Base-by-base conservation (phyloP, 23 red algal species). In the Pyropia haitanensis region DNA sequence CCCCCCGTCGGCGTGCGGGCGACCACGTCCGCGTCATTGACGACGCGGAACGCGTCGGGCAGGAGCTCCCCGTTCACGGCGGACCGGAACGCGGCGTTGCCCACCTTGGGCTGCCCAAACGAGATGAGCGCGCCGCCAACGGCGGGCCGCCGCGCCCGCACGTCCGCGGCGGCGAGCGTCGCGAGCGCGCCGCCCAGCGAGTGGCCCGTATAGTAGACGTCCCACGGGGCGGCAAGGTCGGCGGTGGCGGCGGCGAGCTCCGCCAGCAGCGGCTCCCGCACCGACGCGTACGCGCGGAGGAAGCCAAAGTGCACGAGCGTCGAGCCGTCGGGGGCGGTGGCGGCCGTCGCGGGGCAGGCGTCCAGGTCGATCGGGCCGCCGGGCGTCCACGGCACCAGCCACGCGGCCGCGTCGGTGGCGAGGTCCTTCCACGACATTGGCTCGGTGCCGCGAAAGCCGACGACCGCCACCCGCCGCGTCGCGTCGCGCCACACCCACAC, bases 141-240 rank as follows among this genome's bases (percentile, higher is more conserved):
- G 53, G 53, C 56, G 31, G 60, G 9, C 27, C 58, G 27, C 34
- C 62, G 64, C 39, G 71, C 69, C 29, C 61, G 29, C 28, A 76
- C 60, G 57, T 95, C 90, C 18, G 66, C 80, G 51, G 90, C 90
- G 3, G 82, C 67, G 18, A 95, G 63, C 30, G 75, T 95, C 17
- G 90, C 90, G 33, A 95, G 60, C 21, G 90, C 90, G 17, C 81
- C 90, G 26, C 90, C 90, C 53, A 95, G 63, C 28, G 90, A 95
- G 55, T 95, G 90, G 9, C 90, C 90, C 18, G 77, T 82, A 46
- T 83, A 87, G 57, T 77, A 88, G 50, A 95, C 27, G 39, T 46
- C 39, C 39, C 39, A 46, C 13, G 4, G 39, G 0, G 4, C 10
- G 30, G 70, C 46, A 22, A 67, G 69, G 27, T 70, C 61, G 17